These are phyloP conservation scores for Globisporangium radiosum DNA, from an alignment of 352 stramenopile genomes.

Conservation along the genomic window DNA sequence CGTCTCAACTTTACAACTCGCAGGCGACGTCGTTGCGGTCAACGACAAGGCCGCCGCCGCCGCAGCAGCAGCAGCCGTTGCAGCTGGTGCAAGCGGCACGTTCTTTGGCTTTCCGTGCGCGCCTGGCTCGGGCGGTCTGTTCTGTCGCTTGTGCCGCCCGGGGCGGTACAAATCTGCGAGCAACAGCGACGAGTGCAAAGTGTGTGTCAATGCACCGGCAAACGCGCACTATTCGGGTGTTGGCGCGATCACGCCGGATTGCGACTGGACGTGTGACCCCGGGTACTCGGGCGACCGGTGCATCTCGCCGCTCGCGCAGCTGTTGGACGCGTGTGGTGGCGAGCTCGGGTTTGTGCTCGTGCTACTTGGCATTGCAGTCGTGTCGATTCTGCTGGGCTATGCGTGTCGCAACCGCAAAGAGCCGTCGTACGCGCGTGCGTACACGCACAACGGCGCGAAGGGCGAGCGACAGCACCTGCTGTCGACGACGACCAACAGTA, in stretches of 20 bases:
- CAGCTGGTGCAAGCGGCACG: slow-evolving; percentile 39
- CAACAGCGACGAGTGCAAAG: slow-evolving; percentile 66
- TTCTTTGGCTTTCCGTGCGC: slow-evolving; percentile 81
- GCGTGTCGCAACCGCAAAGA: slow-evolving; percentile 67
- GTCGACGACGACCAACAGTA: slow-evolving; percentile 12
- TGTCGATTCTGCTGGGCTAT: slow-evolving; percentile 71
- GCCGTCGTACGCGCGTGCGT: slow-evolving; percentile 45
- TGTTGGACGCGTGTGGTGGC: slow-evolving; percentile 71
- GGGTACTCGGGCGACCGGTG: slow-evolving; percentile 70
- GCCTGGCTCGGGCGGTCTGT: slow-evolving; percentile 62
- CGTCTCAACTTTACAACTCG: slow-evolving; percentile 21
- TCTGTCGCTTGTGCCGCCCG: slow-evolving; percentile 52
- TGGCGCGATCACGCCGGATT: slow-evolving; percentile 40
- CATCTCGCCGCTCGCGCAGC: slow-evolving; percentile 66
- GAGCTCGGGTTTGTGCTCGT: slow-evolving; percentile 66
- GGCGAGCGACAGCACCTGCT: slow-evolving; percentile 62
- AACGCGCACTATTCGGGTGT: slow-evolving; percentile 62
- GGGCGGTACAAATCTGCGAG: slow-evolving; percentile 74
- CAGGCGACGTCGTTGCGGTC: slow-evolving; percentile 11
- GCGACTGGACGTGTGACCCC: slow-evolving; percentile 68
- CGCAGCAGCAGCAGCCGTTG: slow-evolving; percentile 12
- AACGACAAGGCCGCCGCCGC: slow-evolving; percentile 5
- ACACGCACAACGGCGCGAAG: slow-evolving; percentile 36
- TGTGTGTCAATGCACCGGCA: slow-evolving; percentile 51
- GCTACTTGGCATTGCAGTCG: slow-evolving; percentile 53